Conservation (phyloP, 768 basidiomycete species). For the Tephrocybe sp. region DNA sequence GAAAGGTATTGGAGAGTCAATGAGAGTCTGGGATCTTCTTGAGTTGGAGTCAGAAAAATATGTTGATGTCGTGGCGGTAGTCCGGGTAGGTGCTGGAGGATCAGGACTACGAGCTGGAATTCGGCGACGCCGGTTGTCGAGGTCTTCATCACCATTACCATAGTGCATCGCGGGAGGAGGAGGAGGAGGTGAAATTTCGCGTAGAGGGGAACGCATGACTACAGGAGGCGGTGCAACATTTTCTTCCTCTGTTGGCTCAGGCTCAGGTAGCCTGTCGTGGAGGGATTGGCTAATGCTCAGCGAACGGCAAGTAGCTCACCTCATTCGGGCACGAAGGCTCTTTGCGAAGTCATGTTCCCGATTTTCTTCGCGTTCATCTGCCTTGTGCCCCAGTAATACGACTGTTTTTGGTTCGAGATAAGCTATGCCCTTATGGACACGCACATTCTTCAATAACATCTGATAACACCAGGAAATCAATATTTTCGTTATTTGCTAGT, state of each 20-base stretch:
- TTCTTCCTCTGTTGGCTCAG: slow-evolving; percentile 12
- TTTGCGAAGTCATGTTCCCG: slow-evolving; percentile 60
- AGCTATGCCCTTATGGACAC: slow-evolving; percentile 66
- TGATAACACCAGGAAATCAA: slow-evolving; percentile 24
- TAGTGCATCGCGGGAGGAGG: slow-evolving; percentile 19
- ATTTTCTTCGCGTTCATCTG: slow-evolving; percentile 60
- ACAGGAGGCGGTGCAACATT: slow-evolving; percentile 14
- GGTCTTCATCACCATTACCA: slow-evolving; percentile 36
- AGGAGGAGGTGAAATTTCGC: slow-evolving; percentile 35
- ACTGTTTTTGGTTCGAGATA: slow-evolving; percentile 74
- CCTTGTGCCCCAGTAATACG: slow-evolving; percentile 54
- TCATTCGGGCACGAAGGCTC: slow-evolving; percentile 59
- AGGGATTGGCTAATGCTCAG: slow-evolving; percentile 8
- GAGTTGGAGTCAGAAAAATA: slow-evolving; percentile 12
- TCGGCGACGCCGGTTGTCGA: slow-evolving; percentile 35
- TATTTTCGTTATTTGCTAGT: neutral
- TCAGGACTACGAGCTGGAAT: slow-evolving; percentile 22
- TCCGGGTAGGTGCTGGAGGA: slow-evolving; percentile 1
- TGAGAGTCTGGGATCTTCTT: slow-evolving; percentile 9
- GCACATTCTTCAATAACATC: slow-evolving; percentile 70
- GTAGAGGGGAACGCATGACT: slow-evolving; percentile 31
- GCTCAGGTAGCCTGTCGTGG: slow-evolving; percentile 24
- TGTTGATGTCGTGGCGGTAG: slow-evolving; percentile 11
- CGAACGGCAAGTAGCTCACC: slow-evolving; percentile 43
- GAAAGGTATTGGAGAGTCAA: slow-evolving; percentile 2